Evolutionary conservation across 345 rosid species (phyloP), one percentile per base, ranked within the genome.

Genomic region (Garcia nutans): DNA sequence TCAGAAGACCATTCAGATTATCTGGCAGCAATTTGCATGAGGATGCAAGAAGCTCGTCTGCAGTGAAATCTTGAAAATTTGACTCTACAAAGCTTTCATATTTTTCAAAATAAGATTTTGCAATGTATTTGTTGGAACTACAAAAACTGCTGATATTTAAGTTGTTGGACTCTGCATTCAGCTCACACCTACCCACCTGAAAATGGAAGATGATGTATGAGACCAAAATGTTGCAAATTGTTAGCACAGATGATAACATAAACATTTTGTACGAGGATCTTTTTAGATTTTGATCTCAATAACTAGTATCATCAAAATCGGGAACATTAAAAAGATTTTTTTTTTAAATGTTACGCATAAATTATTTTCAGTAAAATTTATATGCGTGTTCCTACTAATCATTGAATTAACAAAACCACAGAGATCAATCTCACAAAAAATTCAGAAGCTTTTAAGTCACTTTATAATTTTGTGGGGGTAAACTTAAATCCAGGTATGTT

Each of bases 31-130:
- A 42, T 67, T 85, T 55, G 45, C 88, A 83, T 41, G 83, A 71
- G 75, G 13, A 37, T 37, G 82, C 58, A 57, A 60, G 78, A 71
- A 80, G 88, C 74, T 83, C 74, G 3, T 62, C 31, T 45, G 71
- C 68, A 26, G 84, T 45, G 74, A 88, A 90, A 67, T 80, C 80
- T 77, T 81, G 76, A 69, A 88, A 91, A 78, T 64, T 82, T 3
- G 88, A 78, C 59, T 86, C 96, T 20, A 72, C 41, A 44, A 93
- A 76, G 31, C 47, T 74, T 60, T 82, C 84, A 59, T 80, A 78
- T 60, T 85, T 83, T 69, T 78, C 84, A 77, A 90, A 90, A 80
- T 91, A 91, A 75, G 91, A 82, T 65, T 85, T 58, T 85, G 85
- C 79, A 61, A 93, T 79, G 83, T 81, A 90, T 63, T 79, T 80